Evolutionary conservation across 2,329 filamentous ascomycete genomes (phyloP).

Genomic region (Orbilia oligospora): DNA sequence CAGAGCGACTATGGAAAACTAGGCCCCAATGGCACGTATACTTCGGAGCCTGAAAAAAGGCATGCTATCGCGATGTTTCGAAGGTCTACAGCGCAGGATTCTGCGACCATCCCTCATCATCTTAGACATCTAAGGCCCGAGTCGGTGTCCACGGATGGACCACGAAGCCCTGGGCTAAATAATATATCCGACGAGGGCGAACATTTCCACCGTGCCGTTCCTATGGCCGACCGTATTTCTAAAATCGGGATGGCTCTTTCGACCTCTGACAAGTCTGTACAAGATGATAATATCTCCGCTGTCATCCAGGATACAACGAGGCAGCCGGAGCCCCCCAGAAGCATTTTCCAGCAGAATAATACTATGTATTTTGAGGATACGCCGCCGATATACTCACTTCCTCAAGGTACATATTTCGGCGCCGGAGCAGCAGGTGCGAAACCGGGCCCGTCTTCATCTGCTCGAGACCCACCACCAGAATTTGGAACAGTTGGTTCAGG

Average conservation of each 20-base stretch:
- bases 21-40: constrained; percentile 19
- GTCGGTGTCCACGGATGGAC: constrained; percentile 54
- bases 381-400: constrained; percentile 49
- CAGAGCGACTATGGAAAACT: constrained; percentile 48
- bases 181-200: constrained; percentile 43
- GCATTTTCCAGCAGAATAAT: constrained; percentile 34
- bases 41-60: constrained; percentile 50
- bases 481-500: constrained; percentile 47
- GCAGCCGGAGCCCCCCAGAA: constrained; percentile 21
- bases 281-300: constrained; percentile 54
- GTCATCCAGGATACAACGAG: constrained; percentile 39
- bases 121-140: constrained; percentile 54
- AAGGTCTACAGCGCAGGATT: constrained; percentile 56
- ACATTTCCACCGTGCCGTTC: constrained; percentile 17
- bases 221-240: constrained; percentile 46
- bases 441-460: constrained; percentile 9
- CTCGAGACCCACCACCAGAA: constrained; percentile 33
- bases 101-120: constrained; percentile 54
- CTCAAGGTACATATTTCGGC: constrained; percentile 36
- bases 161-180: constrained; percentile 30
- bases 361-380: constrained; percentile 59
- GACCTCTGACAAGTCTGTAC: constrained; percentile 57
- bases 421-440: constrained; percentile 4
- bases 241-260: constrained; percentile 60
- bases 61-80: constrained; percentile 52